These are phyloP conservation scores for Kodamaea neixiangensis DNA, from an alignment of 805 yeast species.

Conservation along the genomic window DNA sequence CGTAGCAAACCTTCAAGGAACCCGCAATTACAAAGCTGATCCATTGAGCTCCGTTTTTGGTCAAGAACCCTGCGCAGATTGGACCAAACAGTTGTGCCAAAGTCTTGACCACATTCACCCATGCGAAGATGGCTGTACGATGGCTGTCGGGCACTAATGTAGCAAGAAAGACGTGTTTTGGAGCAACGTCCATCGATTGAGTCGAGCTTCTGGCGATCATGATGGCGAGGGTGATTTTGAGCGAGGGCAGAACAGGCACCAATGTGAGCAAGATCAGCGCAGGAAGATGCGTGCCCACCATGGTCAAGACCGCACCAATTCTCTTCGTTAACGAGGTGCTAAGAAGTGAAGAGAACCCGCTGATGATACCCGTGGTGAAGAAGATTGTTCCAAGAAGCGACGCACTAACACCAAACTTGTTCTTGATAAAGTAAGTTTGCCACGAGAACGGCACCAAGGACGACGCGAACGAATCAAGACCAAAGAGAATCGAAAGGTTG, in stretches of 20 bases:
- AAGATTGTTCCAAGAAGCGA: conserved; percentile 42
- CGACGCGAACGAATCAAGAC: conserved; percentile 46
- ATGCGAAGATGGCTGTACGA: conserved; percentile 45
- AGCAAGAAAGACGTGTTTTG: conserved; percentile 49
- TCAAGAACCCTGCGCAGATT: conserved; percentile 39
- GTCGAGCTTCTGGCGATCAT: conserved; percentile 39
- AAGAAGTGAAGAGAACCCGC: conserved; percentile 41
- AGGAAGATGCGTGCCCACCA: conserved; percentile 47
- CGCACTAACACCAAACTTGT: conserved; percentile 35
- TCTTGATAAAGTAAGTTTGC: conserved; percentile 46
- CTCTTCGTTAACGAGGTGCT: conserved; percentile 46
- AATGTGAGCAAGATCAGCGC: conserved; percentile 41
- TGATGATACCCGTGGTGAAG: conserved; percentile 37
- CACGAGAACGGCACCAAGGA: conserved; percentile 47
- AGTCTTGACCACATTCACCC: conserved; percentile 47
- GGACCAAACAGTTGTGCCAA: conserved; percentile 47
- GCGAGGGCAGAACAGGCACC: conserved; percentile 40
- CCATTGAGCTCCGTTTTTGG: conserved; percentile 42
- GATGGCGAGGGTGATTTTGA: conserved; percentile 31
- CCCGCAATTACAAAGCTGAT: conserved; percentile 45
- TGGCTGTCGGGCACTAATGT: conserved; percentile 40
- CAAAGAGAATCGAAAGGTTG: conserved; percentile 39
- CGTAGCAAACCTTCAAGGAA: conserved; percentile 39
- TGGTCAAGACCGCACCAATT: conserved; percentile 46
- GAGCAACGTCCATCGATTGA: conserved; percentile 50